A percentile compares a stretch with the other conserved stretches of the same genome.
These are phyloP conservation scores for Torulaspora globosa DNA, from an alignment of 1,139 yeast genomes.

Conservation along the genomic window DNA sequence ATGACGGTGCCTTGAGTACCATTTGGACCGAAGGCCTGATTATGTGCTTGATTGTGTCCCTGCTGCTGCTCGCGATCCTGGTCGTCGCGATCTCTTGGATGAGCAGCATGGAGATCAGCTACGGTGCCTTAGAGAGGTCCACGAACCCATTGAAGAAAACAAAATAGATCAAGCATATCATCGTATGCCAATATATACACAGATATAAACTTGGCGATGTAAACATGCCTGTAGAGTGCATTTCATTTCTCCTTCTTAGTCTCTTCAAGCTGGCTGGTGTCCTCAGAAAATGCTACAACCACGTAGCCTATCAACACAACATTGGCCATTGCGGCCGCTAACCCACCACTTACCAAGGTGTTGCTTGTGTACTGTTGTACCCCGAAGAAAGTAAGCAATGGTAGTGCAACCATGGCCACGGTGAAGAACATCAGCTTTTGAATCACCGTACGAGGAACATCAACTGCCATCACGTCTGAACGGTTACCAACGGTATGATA, in stretches of 20 bases:
- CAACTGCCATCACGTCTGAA: constrained; percentile 46
- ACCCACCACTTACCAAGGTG: constrained; percentile 78
- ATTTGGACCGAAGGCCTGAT: constrained; percentile 52
- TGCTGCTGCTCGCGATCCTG: constrained; percentile 49
- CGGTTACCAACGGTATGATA: neutral
- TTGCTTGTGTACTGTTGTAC: constrained; percentile 53
- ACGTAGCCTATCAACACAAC: constrained; percentile 82
- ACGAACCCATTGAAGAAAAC: constrained; percentile 60
- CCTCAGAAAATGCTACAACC: constrained; percentile 81
- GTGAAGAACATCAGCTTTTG: constrained; percentile 81
- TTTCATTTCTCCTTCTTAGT: constrained; percentile 28
- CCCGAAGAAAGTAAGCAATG: constrained; percentile 67
- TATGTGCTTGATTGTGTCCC: constrained; percentile 57
- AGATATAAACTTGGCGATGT: constrained; percentile 11
- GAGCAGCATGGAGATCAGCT: constrained; percentile 56
- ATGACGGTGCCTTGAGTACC: constrained; percentile 28
- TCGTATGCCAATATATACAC: constrained; percentile 10
- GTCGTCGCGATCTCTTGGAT: constrained; percentile 60
- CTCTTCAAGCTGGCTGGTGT: constrained; percentile 43
- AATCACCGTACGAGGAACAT: constrained; percentile 49
- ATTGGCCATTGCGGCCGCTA: constrained; percentile 86
- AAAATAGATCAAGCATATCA: constrained; percentile 39
- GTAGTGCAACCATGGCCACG: constrained; percentile 79
- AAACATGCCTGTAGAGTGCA: neutral
- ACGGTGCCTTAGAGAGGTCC: constrained; percentile 66